phyloP scores from a whole-genome alignment of 1,284 basidiomycete genomes.

The Laetiporus sulphureus region DNA sequence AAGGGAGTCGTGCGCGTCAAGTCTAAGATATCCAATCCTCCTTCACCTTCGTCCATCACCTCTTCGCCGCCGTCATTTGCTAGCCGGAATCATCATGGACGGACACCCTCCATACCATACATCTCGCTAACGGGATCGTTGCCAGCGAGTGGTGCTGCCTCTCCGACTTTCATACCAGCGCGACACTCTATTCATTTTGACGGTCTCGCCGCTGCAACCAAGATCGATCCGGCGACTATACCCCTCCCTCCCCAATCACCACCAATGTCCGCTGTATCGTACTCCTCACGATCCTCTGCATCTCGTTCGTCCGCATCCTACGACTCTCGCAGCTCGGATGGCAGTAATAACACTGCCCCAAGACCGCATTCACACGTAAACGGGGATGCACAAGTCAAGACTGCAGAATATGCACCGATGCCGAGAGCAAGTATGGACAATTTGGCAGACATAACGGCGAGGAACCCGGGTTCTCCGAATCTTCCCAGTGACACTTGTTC shows the following conservation, averaged over 20 bases:
- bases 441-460: no score
- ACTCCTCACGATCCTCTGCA: slow-evolving; percentile 61
- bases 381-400: slow-evolving; percentile 12
- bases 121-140: slow-evolving; percentile 21
- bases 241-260: slow-evolving; percentile 63
- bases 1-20: slow-evolving; percentile 20
- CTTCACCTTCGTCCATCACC: slow-evolving; percentile 15
- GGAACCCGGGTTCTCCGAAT: no score
- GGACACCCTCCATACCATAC: slow-evolving; percentile 22
- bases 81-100: slow-evolving; percentile 15
- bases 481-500: slow-evolving; percentile 13
- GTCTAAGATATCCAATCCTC: slow-evolving; percentile 22
- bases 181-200: slow-evolving; percentile 22
- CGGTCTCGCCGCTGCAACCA: slow-evolving; percentile 22
- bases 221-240: slow-evolving; percentile 46
- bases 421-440: slow-evolving; percentile 16
- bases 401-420: slow-evolving; percentile 8
- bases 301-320: slow-evolving; percentile 44
- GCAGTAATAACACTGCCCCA: slow-evolving; percentile 30
- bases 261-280: slow-evolving; percentile 59
- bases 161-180: slow-evolving; percentile 17
- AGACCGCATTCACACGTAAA: slow-evolving; percentile 24
- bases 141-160: slow-evolving; percentile 14
- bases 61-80: slow-evolving; percentile 14
- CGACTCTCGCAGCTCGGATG: slow-evolving; percentile 27